Conservation (phyloP, 495 filamentous ascomycete species). For the Friedmanniomyces endolithicus region DNA sequence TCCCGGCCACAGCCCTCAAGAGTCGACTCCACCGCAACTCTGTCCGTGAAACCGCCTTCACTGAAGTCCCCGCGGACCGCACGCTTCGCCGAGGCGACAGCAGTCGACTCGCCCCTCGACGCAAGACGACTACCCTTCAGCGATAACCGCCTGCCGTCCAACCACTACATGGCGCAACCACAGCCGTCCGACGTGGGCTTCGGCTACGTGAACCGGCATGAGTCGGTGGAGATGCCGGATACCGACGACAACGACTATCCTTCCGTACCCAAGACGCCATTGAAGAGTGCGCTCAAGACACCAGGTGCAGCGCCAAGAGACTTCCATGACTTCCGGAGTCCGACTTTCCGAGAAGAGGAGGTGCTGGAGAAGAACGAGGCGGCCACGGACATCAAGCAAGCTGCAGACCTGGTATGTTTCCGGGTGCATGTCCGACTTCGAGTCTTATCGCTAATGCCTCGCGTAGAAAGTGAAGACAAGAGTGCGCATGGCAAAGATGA, state of each 20-base stretch:
- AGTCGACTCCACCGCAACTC: constrained; percentile 15
- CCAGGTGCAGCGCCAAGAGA: constrained; percentile 64
- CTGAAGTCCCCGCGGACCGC: constrained; percentile 69
- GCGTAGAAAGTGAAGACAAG: constrained; percentile 78
- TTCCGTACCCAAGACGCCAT: constrained; percentile 53
- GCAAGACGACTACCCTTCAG: constrained; percentile 50
- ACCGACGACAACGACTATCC: constrained; percentile 33
- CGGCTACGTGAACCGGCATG: constrained; percentile 64
- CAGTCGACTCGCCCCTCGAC: constrained; percentile 74
- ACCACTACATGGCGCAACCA: constrained; percentile 47
- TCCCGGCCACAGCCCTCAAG: constrained; percentile 24
- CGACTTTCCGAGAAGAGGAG: constrained; percentile 71
- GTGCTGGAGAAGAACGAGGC: constrained; percentile 68
- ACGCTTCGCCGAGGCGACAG: constrained; percentile 81
- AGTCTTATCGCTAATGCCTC: constrained; percentile 25
- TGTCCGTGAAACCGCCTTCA: constrained; percentile 32
- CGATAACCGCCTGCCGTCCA: constrained; percentile 38
- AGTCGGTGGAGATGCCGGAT: constrained; percentile 36
- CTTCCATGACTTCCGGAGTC: constrained; percentile 54
- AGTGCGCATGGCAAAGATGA: constrained; percentile 86
- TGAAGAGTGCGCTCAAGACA: constrained; percentile 76
- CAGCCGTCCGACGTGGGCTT: constrained; percentile 80
- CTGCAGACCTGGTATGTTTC: constrained; percentile 64
- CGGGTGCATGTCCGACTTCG: not conserved
- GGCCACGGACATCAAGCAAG: constrained; percentile 67